Base-by-base conservation (phyloP, 768 basidiomycete genomes). In the Suillus tomentosus region DNA sequence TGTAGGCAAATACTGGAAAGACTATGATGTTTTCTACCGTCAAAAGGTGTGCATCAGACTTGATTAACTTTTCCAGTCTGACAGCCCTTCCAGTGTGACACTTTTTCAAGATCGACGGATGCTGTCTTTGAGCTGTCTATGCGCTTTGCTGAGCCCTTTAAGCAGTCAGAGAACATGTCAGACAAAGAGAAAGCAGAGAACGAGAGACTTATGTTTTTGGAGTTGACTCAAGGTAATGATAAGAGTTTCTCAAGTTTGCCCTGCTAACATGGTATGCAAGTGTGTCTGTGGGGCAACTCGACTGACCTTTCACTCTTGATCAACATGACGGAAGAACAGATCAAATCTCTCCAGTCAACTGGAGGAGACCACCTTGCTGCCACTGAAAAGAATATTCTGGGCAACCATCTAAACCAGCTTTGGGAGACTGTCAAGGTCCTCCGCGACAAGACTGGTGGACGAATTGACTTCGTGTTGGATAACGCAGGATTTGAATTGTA, bases 311-410 rank as follows among this genome's bases (percentile, higher is more conserved):
- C 95, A 3, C 84, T 98, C 43, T 82, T 97, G 64, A 98, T 97
- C 76, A 94, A 98, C 78, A 96, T 97, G 95, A 92, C 92, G 8
- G 96, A 98, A 77, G 95, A 97, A 37, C 95, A 97, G 75, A 97
- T 98, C 79, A 95, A 95, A 75, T 86, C 90, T 54, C 83, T 97
- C n/a, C 96, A 98, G 73, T 95, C 95, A 15, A 96, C 95, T 19
- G 96, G 95, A 13, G 94, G 95, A n/a, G 96, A 95, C 54, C 87
- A 94, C 65, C 87, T 98, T 53, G 95, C 95, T 3, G 93, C 94
- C 2, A 95, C 96, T 2, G 95, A 96, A 78, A 95, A 96, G 79
- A 97, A 97, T 69, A 97, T 97, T 67, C 82, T 97, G 37, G 95
- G 95, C 42, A 96, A 97, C 77, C 82, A 95, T 72, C 80, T 93